These are phyloP conservation scores for Angophora floribunda DNA, from an alignment of 345 rosid genomes.

Conservation along the genomic window DNA sequence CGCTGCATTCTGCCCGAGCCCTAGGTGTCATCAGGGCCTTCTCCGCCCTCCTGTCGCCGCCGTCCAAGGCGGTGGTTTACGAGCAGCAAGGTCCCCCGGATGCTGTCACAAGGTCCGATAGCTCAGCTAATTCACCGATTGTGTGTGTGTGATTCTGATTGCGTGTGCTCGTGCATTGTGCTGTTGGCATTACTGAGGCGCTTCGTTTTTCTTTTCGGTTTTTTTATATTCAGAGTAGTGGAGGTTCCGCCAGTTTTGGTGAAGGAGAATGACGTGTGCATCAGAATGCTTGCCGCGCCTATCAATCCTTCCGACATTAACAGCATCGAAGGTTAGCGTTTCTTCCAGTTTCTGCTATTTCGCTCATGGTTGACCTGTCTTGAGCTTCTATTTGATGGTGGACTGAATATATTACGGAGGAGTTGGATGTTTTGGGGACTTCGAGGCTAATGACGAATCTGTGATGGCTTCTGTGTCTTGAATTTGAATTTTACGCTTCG, in stretches of 20 bases:
- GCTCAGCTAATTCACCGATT: not conserved
- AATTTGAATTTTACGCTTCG: not conserved
- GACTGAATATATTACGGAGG: not conserved
- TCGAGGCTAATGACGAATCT: not conserved
- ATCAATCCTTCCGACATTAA: slow-evolving; percentile 91
- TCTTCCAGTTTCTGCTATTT: not conserved
- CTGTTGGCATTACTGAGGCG: not conserved
- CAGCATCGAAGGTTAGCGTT: slow-evolving; percentile 58
- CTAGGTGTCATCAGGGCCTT: slow-evolving; percentile 21
- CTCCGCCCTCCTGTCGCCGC: slow-evolving; percentile 64
- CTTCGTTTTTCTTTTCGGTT: not conserved
- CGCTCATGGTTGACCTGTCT: not conserved
- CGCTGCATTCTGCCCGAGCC: not conserved
- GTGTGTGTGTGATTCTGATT: not conserved
- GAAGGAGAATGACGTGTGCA: slow-evolving; percentile 71
- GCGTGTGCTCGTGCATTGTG: not conserved
- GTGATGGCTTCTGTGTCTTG: not conserved
- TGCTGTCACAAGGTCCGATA: slow-evolving; percentile 51
- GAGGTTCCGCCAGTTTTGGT: slow-evolving; percentile 68
- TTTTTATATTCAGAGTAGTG: slow-evolving; percentile 22
- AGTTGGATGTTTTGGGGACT: not conserved
- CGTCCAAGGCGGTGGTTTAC: slow-evolving; percentile 74
- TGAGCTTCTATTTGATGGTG: not conserved
- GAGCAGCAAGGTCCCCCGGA: slow-evolving; percentile 79
- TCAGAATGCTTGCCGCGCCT: slow-evolving; percentile 85